Evolutionary conservation across 2,329 filamentous ascomycete genomes (phyloP), one percentile per base, ranked within the genome.

Genomic region (Lecanicillium sp.): DNA sequence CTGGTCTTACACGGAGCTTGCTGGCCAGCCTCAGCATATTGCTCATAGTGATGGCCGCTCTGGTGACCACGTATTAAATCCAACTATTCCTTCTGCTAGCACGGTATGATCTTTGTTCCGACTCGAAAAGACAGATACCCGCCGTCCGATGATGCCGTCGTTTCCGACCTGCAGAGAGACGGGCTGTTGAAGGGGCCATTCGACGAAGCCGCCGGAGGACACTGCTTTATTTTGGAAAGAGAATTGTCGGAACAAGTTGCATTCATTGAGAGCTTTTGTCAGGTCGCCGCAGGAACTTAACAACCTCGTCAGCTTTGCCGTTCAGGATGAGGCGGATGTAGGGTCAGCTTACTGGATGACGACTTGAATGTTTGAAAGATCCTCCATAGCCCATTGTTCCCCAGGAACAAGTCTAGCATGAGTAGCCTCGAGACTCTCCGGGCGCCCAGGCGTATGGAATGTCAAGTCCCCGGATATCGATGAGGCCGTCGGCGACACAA

Each of bases 81-180:
- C 69, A 4, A 71, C 64, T n/a, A 72, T 68, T 0, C 69, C 69
- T 44, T 72, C 68, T 0, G 68, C 68, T 4, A 70, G 44, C 0
- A 67, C 55, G 5, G 47, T 46, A 18, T 49, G 49, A 20, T 25
- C 22, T 25, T 6, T 25, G 11, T 25, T 25, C 22, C 11, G 22
- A 11, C 11, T 25, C 22, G 22, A 25, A 11, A 25, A 58, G 0
- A 72, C 37, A 0, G 68, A 70, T 1, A 72, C 66, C 9, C 68
- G 55, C 4, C 68, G 57, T 1, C 69, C 69, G 15, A 72, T 72
- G 37, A 72, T 68, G 9, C 69, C 69, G 8, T 65, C 53, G 18
- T 54, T 53, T 1, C 68, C 68, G 8, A 72, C 65, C 40, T 64
- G 55, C 1, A 71, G 54, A 0, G 62, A 66, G 4, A 72, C 49